phyloP scores from a whole-genome alignment of 805 yeast species.

The Metschnikowia kunwiensis region DNA sequence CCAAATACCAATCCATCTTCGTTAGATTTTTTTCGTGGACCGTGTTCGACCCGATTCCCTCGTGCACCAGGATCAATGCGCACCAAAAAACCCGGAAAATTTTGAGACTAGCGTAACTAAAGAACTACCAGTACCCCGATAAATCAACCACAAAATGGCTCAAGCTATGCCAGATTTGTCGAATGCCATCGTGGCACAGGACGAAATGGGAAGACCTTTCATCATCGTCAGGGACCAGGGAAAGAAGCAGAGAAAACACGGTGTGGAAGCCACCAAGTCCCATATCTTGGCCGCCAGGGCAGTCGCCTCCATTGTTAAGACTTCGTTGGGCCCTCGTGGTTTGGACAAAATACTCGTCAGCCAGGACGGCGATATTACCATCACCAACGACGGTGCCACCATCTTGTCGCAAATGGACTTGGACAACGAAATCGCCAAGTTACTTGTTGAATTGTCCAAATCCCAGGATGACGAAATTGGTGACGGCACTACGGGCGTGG shows the following conservation, averaged over 20 bases:
- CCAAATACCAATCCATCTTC: too few relatives aligned
- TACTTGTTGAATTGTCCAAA: constrained; percentile 86
- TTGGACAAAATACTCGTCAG: constrained; percentile 91
- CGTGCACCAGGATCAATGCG: constrained; percentile 13
- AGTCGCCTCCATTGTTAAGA: constrained; percentile 86
- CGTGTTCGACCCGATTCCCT: too few relatives aligned
- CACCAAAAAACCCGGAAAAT: constrained; percentile 9
- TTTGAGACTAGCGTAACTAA: constrained; percentile 1
- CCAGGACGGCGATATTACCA: constrained; percentile 97
- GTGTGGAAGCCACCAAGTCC: constrained; percentile 54
- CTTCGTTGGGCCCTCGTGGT: constrained; percentile 98
- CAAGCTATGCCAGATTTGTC: constrained; percentile 81
- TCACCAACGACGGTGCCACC: constrained; percentile 98
- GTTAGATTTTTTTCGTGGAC: too few relatives aligned
- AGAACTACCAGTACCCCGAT: not conserved
- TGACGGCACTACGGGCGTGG: constrained; percentile 99
- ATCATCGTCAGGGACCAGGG: constrained; percentile 89
- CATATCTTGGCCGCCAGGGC: constrained; percentile 95
- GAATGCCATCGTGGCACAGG: constrained; percentile 98
- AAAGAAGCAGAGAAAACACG: constrained; percentile 64
- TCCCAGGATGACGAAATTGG: constrained; percentile 99
- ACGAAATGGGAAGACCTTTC: constrained; percentile 98
- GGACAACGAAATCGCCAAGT: constrained; percentile 92
- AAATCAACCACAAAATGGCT: constrained; percentile 17
- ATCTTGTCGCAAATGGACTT: constrained; percentile 93